Conservation (phyloP, 2,329 filamentous ascomycete genomes). For the Calonectria multiphialidica region DNA sequence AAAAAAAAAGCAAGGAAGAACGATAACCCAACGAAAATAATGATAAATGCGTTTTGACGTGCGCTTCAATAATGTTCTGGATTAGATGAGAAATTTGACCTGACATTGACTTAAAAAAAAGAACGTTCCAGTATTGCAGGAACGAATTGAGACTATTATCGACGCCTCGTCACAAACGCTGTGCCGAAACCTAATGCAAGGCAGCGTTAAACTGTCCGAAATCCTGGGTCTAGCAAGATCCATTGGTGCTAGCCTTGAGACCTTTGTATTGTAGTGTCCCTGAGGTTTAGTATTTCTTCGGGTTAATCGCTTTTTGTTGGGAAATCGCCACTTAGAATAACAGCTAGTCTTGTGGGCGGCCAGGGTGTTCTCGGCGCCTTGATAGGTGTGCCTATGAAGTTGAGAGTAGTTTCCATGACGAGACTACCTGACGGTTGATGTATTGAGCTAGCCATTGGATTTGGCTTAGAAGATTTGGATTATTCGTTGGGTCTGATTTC, state of each 20-base stretch:
- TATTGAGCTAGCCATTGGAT: neutral
- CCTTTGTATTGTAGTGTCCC: neutral
- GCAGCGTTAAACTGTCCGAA: no score
- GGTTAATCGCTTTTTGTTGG: neutral
- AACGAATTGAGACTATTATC: neutral
- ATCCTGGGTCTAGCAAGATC: no score
- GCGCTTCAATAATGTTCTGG: neutral
- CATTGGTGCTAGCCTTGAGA: neutral
- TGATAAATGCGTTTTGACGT: neutral
- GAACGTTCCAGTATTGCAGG: neutral
- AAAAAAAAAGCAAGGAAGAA: neutral
- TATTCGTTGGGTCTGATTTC: neutral
- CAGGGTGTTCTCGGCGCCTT: neutral
- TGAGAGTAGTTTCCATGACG: neutral
- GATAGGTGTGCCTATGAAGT: neutral
- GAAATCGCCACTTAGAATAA: neutral
- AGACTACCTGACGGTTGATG: no score
- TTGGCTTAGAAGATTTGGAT: neutral
- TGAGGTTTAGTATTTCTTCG: neutral
- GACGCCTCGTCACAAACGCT: neutral
- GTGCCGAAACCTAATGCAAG: neutral
- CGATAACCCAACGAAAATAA: neutral
- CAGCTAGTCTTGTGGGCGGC: neutral
- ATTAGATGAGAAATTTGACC: neutral
- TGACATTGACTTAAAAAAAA: neutral